A percentile compares a stretch with the other conserved stretches of the same genome.
Conservation (phyloP, 345 rosid species). For the Erodium maritimum region DNA sequence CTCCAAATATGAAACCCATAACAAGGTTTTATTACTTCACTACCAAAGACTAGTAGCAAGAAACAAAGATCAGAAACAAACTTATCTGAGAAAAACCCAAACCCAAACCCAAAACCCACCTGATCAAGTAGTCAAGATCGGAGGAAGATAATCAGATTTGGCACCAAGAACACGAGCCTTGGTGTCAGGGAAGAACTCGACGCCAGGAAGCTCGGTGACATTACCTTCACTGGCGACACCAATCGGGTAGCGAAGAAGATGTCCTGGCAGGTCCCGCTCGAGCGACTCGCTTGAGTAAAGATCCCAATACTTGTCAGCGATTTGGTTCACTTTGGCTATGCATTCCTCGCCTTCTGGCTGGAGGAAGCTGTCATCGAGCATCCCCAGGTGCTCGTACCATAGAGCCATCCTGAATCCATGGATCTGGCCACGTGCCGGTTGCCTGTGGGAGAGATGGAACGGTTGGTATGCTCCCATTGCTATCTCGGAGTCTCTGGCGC, state of each 20-base stretch:
- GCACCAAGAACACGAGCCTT: conserved; percentile 77
- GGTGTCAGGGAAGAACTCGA: conserved; percentile 75
- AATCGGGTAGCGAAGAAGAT: conserved; percentile 80
- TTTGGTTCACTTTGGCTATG: conserved; percentile 53
- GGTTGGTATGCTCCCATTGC: conserved; percentile 99
- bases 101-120: background rate
- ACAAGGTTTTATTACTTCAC: too few relatives aligned
- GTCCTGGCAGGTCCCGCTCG: conserved; percentile 79
- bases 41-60: too few relatives aligned
- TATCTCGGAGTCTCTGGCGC: conserved; percentile 95
- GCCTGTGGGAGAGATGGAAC: conserved; percentile 54
- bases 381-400: conserved; percentile 96
- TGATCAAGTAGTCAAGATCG: conserved; percentile 69
- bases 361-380: conserved; percentile 74
- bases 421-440: conserved; percentile 84
- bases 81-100: too few relatives aligned
- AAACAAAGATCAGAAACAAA: background rate
- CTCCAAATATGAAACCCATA: too few relatives aligned
- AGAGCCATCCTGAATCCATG: conserved; percentile 93
- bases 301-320: conserved; percentile 90
- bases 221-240: conserved; percentile 50
- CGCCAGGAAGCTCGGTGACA: conserved; percentile 60
- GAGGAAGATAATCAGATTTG: conserved; percentile 87
- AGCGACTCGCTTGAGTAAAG: conserved; percentile 66
- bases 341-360: conserved; percentile 60